Base-by-base conservation (phyloP, 805 yeast genomes). In the Candida tibetensis region DNA sequence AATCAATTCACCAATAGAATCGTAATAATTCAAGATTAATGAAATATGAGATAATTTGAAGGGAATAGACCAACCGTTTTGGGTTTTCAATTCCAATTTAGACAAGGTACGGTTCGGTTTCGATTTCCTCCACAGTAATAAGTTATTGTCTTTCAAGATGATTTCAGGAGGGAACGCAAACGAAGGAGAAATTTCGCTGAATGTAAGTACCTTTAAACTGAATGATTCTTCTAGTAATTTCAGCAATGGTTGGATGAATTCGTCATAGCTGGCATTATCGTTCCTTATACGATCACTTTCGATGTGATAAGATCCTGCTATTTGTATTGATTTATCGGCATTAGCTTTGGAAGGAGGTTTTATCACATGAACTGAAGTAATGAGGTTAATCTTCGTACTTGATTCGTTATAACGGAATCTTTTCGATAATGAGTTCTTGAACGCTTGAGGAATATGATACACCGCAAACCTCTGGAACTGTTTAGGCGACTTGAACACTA, bases 51-150 rank as follows among this genome's bases (percentile, higher is more conserved):
- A 59, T 13, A 48, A 34, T 40, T 74, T 64, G 45, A 78, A 55
- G 3, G 81, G 77, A 12, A 79, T 71, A 23, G 71, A 69, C 79
- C 79, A 72, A 2, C 77, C 78, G 0, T 65, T 40, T 42, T 74
- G 74, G 0, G 77, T 65, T 3, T 66, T 58, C 2, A 74, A 47
- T 3, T 52, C 51, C n/a, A 74, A 49, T n/a, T 46, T 59, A 2
- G 58, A 42, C 4, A 73, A 46, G 2, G 53, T 40, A 36, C 69
- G 52, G 6, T 32, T 32, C 31, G 12, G 49, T 13, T 14, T 12
- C 16, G 29, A 48, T 26, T 37, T 42, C 5, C 37, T 39, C 15
- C 42, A 28, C 13, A 30, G 14, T 12, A 12, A 3, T 9, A 12
- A 18, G 5, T 28, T 28, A 4, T 12, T 6, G 17, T 26, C 30